A percentile compares a stretch with the other conserved stretches of the same genome.
These are phyloP conservation scores for Francoa sonchifolia DNA, from an alignment of 441 rosid genomes.

Conservation along the genomic window DNA sequence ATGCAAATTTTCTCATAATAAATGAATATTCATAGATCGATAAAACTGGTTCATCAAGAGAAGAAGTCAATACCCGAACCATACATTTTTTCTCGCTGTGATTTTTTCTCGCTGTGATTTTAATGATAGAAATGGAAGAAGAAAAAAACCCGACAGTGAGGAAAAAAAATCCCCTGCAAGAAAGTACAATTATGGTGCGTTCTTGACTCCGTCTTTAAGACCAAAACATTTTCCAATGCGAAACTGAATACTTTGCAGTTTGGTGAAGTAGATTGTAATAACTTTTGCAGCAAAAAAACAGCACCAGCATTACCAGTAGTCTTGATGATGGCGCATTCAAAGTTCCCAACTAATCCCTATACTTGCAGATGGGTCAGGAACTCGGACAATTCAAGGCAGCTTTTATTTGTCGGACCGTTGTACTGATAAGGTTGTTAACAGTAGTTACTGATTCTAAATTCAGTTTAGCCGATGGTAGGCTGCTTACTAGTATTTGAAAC, in stretches of 20 bases:
- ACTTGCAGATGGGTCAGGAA: slow-evolving; percentile 42
- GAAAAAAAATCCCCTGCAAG: slow-evolving; percentile 1
- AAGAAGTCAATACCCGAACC: slow-evolving; percentile 99
- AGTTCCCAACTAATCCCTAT: slow-evolving; percentile 34
- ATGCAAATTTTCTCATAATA: too few species aligned
- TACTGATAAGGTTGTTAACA: slow-evolving; percentile 72
- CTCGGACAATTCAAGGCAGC: slow-evolving; percentile 71
- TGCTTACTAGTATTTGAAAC: slow-evolving; percentile 87
- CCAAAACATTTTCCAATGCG: too few species aligned
- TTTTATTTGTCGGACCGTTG: slow-evolving; percentile 89
- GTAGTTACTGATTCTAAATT: slow-evolving; percentile 91
- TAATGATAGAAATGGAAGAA: not conserved
- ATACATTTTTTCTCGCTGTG: slow-evolving; percentile 25
- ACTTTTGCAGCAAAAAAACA: slow-evolving; percentile 1
- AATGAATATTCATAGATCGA: slow-evolving; percentile 13
- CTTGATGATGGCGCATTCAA: slow-evolving; percentile 36
- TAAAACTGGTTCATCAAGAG: slow-evolving; percentile 8
- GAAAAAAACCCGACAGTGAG: not conserved
- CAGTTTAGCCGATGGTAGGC: slow-evolving; percentile 74
- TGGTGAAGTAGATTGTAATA: slow-evolving; percentile 2
- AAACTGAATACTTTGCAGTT: too few species aligned
- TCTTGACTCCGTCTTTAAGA: slow-evolving; percentile 94
- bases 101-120: slow-evolving; percentile 11
- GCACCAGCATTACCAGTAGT: too few species aligned
- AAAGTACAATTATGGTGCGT: slow-evolving; percentile 74